Evolutionary conservation across 2,329 filamentous ascomycete genomes (phyloP), one percentile per base, ranked within the genome.

Genomic region (Clarireedia monteithiana): DNA sequence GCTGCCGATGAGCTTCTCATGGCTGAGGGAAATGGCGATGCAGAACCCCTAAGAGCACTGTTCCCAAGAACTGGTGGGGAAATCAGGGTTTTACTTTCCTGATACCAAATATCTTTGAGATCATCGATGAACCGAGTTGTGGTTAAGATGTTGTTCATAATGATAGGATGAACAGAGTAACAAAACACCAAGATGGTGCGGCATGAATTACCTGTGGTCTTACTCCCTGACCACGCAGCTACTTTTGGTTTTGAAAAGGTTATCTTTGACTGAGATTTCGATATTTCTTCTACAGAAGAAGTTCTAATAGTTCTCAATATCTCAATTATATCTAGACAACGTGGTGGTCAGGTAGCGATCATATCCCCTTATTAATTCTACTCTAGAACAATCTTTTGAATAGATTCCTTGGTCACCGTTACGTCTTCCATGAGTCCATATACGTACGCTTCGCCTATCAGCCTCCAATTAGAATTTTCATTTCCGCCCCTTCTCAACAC

Each of bases 1-100:
- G 76, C 76, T 38, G 77, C 79, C 4, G 84, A 87, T 69, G 79
- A 83, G 60, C 53, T 75, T 20, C 52, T 59, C 42, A 62, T 65
- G n/a, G 39, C 23, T 26, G 61, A 66, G n/a, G 61, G 66, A 34
- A 50, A 56, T 20, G 63, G 59, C 9, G 64, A 64, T 17, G 59
- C 50, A 2, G 60, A 68, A 23, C 63, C 64, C 7, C 58, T 71
- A 27, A 49, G 66, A 20, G 53, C 60, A 10, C 54, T 68, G 40
- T 71, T 69, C 52, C 69, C 69, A 5, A 63, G 69, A 46, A 71
- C 69, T 12, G 63, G 65, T 54, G 68, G 64, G 7, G 69, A 70
- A 46, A 66, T 70, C 12, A 64, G 66, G 45, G 69, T 70, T 17
- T 56, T 70, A 27, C 60, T 70, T 20, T 69, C 67, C 46, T 70